phyloP scores from a whole-genome alignment of 2,329 filamentous ascomycete species.

The Parastagonospora nodorum region DNA sequence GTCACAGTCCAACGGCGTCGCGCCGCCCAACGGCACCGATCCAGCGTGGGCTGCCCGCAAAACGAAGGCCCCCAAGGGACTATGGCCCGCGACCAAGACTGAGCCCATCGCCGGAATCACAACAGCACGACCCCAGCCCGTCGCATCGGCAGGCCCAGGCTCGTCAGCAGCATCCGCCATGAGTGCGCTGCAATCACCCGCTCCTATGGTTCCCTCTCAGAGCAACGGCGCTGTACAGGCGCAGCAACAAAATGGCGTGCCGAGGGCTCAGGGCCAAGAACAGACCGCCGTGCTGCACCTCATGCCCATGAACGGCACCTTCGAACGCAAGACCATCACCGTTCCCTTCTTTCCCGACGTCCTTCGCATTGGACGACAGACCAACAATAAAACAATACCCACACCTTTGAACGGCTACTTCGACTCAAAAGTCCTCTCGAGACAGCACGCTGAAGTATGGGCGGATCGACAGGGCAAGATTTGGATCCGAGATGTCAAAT shows the following conservation, averaged over 20 bases:
- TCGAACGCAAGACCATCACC: conserved; percentile 94
- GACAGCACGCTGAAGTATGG: conserved; percentile 96
- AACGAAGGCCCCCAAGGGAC: conserved; percentile 56
- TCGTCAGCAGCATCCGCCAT: conserved; percentile 65
- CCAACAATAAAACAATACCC: conserved; percentile 93
- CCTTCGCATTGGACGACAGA: conserved; percentile 91
- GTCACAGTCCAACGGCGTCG: conserved; percentile 66
- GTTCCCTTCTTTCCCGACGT: conserved; percentile 95
- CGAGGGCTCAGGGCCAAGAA: conserved; percentile 55
- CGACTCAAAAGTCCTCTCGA: conserved; percentile 94
- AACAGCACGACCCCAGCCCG: conserved; percentile 65
- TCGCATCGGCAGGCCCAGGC: conserved; percentile 63
- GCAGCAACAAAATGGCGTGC: conserved; percentile 63
- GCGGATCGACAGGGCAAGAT: conserved; percentile 84
- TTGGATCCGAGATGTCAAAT: conserved; percentile 96
- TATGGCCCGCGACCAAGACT: conserved; percentile 70
- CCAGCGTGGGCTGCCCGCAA: conserved; percentile 53
- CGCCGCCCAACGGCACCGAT: conserved; percentile 41
- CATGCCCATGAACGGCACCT: conserved; percentile 90
- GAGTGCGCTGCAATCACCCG: conserved; percentile 66
- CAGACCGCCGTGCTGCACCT: conserved; percentile 82
- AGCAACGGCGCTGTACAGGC: conserved; percentile 66
- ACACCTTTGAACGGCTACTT: conserved; percentile 93
- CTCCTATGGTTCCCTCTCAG: conserved; percentile 69
- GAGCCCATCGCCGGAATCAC: conserved; percentile 68